Evolutionary conservation across 805 yeast species (phyloP), one percentile per base, ranked within the genome.

Genomic region (Candida xiaguanensis): DNA sequence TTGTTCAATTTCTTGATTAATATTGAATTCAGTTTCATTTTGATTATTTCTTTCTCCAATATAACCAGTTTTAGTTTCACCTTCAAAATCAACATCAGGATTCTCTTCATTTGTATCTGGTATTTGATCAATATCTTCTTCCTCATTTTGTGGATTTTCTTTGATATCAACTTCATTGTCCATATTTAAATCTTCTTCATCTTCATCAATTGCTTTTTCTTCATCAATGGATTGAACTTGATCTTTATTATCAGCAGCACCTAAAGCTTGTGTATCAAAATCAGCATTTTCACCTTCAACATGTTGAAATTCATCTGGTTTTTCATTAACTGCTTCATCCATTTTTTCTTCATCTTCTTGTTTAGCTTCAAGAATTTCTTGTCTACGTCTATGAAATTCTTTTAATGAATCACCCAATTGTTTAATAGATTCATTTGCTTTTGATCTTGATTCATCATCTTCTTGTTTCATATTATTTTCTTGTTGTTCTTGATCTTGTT

Each of bases 331-430:
- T 17, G 68, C 63, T 38, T 76, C 73, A 9, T 80, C 80, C 6
- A 44, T 48, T 32, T 74, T 67, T 29, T 78, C 78, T 23, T 77
- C 77, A 18, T 63, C 63, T 24, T 67, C 63, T 20, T 63, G 61
- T 2, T 74, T 62, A 8, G 85, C 78, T 47, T 86, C 90, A 48
- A 81, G 72, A 44, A 93, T 91, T 50, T 89, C 96, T 58, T 86
- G 88, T 46, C 85, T 80, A 51, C 96, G 83, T 56, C 87, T 84
- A 56, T 91, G 95, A 64, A 85, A 91, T 55, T 90, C 96, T 51
- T 91, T 86, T 64, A 90, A 58, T 1, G 95, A 78, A 60, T 90
- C 97, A 38, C 99, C 98, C 11, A 93, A 72, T 56, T 89, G 89
- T 57, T 85, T 85, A 61, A 91, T 68, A 0, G 95, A 79, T 51